Evolutionary conservation across 768 basidiomycete genomes (phyloP), one percentile per base, ranked within the genome.

Genomic region (Agrocybe praecox): DNA sequence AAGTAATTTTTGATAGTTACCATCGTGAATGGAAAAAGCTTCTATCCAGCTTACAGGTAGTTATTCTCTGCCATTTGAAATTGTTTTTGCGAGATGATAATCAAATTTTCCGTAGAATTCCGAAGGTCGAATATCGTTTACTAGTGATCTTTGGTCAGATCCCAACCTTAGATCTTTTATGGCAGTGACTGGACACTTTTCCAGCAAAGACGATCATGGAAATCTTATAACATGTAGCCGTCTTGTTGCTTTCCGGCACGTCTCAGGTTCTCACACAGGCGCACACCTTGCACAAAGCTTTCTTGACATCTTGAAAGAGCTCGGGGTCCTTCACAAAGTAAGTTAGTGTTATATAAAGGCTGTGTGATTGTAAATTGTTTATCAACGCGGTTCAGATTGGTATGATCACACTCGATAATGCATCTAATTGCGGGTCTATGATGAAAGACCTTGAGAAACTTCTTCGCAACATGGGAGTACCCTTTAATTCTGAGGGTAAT

Each of bases 81-180:
- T 29, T 29, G 5, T 9, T 29, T 4, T 29, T 9, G 5, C 26
- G 5, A 5, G 26, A 29, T 29, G 9, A 29, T 29, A 29, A 29
- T 5, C 9, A 29, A 29, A 29, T 5, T 19, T 19, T 19, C 24
- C 26, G 9, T 5, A 75, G 71, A 51, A 57, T 2, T 49, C 72
- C 10, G 18, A 65, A 12, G 69, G 74, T 0, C 64, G 65, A 8
- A 55, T 75, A 1, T 70, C 67, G 0, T 68, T 68, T 18, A 76
- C 74, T 6, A 59, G 59, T 12, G 74, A 76, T 47, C 57, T 75
- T 6, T 78, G 76, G 76, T 66, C 57, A n/a, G 60, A 69, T 32
- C 49, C 51, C 1, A 59, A 64, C 40, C 67, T 70, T 14, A n/a
- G 24, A 7, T 52, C 68, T 9, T 72, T 61, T 47, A 64, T 76